phyloP scores from a whole-genome alignment of 208 protist species.

The Tritrichomonas musculus region DNA sequence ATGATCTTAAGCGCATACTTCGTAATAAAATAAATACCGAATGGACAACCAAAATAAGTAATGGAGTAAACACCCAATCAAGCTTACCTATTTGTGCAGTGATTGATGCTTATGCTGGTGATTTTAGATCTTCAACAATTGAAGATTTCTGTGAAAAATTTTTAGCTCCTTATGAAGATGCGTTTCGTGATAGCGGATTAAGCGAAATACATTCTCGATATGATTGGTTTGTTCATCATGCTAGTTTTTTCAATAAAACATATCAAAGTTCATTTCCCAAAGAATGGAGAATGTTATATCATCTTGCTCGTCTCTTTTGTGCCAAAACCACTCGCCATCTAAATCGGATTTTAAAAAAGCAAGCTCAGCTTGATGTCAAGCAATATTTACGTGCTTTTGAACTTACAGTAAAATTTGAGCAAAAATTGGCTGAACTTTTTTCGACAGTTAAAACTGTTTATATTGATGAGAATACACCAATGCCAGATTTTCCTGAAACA shows the following conservation, averaged over 20 bases:
- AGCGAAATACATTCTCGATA: not conserved
- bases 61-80: not conserved
- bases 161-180: not conserved
- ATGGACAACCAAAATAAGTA: not conserved
- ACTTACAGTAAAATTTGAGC: not conserved
- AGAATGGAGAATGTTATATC: not conserved
- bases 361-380: not conserved
- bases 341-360: not conserved
- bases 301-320: not conserved
- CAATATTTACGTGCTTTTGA: not conserved
- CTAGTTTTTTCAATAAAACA: not conserved
- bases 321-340: not conserved
- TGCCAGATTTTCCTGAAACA: not conserved
- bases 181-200: not conserved
- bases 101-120: not conserved
- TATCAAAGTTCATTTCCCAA: not conserved
- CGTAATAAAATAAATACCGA: conserved; percentile 29
- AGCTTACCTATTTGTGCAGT: not conserved
- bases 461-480: not conserved
- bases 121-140: conserved; percentile 2
- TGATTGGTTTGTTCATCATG: not conserved
- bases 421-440: conserved; percentile 1
- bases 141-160: conserved; percentile 6
- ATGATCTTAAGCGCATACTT: not conserved
- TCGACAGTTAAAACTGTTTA: not conserved